Evolutionary conservation across 225 moss, liverwort and hornwort genomes (phyloP), one percentile per base, ranked within the genome.

Genomic region (Sphagnum tenellum): DNA sequence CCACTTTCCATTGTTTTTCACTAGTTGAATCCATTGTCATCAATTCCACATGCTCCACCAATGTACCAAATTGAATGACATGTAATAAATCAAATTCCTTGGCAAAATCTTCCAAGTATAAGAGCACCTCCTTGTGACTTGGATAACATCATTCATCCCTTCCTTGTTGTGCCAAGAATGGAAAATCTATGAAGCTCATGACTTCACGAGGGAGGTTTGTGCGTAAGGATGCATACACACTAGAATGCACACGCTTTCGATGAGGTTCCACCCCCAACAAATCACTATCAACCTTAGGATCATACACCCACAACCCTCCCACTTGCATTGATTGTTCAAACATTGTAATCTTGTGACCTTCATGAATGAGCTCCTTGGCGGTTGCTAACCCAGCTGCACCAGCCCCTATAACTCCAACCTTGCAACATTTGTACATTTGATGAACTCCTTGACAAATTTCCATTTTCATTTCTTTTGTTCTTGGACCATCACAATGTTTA

Each of bases 351-450:
- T 46, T 48, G 9, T 87, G 90, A 3, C 79, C 85, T 75, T 98
- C 92, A 44, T 69, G 72, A 7, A 80, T 54, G 11, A 98, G 79
- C 64, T 92, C 96, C 63, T 87, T 74, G n/a, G 89, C 92, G 57
- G 92, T 77, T 49, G 79, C 85, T 0, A 98, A 77, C 29, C 92
- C 96, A 51, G 87, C 92, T 3, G 89, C 92, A 8, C 96, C 96
- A 60, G 90, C 92, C 8, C 96, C 96, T 9, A 98, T 86, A 4
- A 92, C 96, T 48, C 88, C 93, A 63, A 98, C 92, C 64, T 73
- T 85, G 61, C 63, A 64, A 5, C 29, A 29, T 29, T 29, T 29
- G 29, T 29, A 29, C 29, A 29, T 1, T 29, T 29, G 29, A 29
- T 29, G 0, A 29, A 29, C 29, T 29, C 0, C 29, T 29, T 29